Conservation (phyloP, 768 basidiomycete genomes). For the Strobilomyces dryophilus region DNA sequence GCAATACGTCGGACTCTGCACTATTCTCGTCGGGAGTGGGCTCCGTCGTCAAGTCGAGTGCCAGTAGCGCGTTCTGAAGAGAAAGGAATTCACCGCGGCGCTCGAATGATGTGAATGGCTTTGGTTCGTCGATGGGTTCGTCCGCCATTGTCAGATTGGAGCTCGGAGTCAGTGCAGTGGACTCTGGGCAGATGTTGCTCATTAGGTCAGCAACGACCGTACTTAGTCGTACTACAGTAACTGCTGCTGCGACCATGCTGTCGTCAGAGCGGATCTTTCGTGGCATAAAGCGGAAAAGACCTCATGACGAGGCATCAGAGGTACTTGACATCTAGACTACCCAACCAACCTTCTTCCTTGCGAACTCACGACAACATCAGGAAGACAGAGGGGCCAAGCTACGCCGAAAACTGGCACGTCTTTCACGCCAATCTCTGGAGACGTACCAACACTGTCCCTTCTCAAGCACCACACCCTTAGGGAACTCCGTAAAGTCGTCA, state of each 20-base stretch:
- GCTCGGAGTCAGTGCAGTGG: background rate
- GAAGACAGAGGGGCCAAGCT: conserved; percentile 43
- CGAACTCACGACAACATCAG: conserved; percentile 16
- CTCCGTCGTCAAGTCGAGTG: conserved; percentile 40
- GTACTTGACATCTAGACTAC: background rate
- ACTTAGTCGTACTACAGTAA: background rate
- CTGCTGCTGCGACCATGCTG: conserved; percentile 3
- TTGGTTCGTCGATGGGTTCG: conserved; percentile 38
- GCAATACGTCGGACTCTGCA: conserved; percentile 38
- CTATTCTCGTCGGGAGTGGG: conserved; percentile 42
- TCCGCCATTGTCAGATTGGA: conserved; percentile 31
- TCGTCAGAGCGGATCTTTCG: conserved; percentile 5
- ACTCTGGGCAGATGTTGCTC: too few relatives aligned
- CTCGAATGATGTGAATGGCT: conserved; percentile 54
- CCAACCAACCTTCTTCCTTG: background rate
- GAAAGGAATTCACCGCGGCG: conserved; percentile 55
- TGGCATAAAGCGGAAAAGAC: conserved; percentile 44
- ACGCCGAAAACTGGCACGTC: conserved; percentile 53
- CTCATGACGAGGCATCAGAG: conserved; percentile 34
- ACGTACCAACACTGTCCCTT: conserved; percentile 9
- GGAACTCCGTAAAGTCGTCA: conserved; percentile 70
- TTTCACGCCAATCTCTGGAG: conserved; percentile 9
- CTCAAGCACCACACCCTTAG: conserved; percentile 70
- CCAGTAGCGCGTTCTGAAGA: conserved; percentile 48
- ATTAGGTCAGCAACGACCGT: conserved; percentile 22